Evolutionary conservation across 352 stramenopile species (phyloP).

Genomic region (Globisporangium lucens): DNA sequence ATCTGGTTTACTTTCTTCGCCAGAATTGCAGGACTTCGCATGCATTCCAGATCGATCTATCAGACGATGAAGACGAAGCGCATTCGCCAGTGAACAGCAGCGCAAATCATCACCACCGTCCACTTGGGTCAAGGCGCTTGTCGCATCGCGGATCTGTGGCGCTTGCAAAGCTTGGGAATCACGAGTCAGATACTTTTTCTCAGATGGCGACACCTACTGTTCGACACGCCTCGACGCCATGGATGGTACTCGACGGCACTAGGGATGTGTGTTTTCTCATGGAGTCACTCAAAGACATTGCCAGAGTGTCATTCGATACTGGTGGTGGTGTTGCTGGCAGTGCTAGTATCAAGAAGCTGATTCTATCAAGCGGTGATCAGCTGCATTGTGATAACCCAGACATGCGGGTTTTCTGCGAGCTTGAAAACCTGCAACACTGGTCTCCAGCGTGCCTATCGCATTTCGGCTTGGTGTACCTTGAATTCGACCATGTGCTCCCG

Average conservation of each 20-base stretch:
- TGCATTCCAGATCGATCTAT: background rate
- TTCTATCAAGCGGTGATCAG: slow-evolving; percentile 60
- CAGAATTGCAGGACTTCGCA: slow-evolving; percentile 28
- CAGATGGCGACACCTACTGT: too few relatives aligned
- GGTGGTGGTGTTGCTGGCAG: background rate
- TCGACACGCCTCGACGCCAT: slow-evolving; percentile 18
- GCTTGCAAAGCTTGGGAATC: slow-evolving; percentile 5
- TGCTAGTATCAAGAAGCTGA: slow-evolving; percentile 18
- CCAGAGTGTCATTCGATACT: slow-evolving; percentile 1
- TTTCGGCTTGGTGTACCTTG: slow-evolving; percentile 60
- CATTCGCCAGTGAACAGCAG: background rate
- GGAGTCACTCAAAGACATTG: slow-evolving; percentile 37
- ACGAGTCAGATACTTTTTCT: background rate
- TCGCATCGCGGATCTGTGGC: slow-evolving; percentile 13
- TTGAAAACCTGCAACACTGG: slow-evolving; percentile 50
- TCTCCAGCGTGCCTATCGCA: slow-evolving; percentile 43
- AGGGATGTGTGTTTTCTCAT: slow-evolving; percentile 27
- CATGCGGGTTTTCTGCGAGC: slow-evolving; percentile 56
- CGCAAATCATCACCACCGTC: background rate
- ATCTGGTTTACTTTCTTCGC: slow-evolving; percentile 54
- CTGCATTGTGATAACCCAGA: slow-evolving; percentile 30
- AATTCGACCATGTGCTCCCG: slow-evolving; percentile 39
- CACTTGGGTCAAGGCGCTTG: background rate
- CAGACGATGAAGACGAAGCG: background rate
- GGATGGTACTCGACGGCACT: slow-evolving; percentile 65